Conservation (phyloP, 805 yeast species). For the Starmera dryadoides region DNA sequence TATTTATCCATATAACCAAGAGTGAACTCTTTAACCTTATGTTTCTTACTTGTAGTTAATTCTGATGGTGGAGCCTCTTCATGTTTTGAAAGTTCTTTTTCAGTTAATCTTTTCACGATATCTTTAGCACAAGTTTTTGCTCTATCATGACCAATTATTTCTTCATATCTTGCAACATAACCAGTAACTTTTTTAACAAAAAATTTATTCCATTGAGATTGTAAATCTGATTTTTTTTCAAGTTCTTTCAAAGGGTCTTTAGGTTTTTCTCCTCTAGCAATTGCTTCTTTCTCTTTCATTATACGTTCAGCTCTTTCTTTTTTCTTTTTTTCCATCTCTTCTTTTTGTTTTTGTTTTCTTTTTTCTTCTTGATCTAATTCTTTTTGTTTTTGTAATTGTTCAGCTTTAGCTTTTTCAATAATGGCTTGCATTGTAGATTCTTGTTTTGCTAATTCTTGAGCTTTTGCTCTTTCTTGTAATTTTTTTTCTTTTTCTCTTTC, state of each 20-base stretch:
- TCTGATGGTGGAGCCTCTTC: slow-evolving; percentile 34
- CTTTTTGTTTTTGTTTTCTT: slow-evolving; percentile 13
- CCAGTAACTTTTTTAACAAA: slow-evolving; percentile 81
- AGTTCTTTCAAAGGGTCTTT: not conserved
- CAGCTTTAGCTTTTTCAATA: slow-evolving; percentile 30
- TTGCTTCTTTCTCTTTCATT: slow-evolving; percentile 12
- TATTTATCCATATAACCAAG: slow-evolving; percentile 62
- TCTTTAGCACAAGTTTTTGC: slow-evolving; percentile 76
- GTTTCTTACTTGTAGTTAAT: slow-evolving; percentile 54
- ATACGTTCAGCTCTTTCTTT: slow-evolving; percentile 22
- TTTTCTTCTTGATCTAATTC: slow-evolving; percentile 19
- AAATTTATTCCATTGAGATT: slow-evolving; percentile 26
- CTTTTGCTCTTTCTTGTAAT: slow-evolving; percentile 16
- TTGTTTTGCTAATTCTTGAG: slow-evolving; percentile 17
- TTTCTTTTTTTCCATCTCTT: slow-evolving; percentile 19
- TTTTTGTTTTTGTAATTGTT: slow-evolving; percentile 16
- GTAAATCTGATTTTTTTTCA: not conserved
- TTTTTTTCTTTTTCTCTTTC: slow-evolving; percentile 17
- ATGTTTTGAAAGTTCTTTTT: slow-evolving; percentile 50
- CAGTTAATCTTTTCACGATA: slow-evolving; percentile 56
- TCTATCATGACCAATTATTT: slow-evolving; percentile 63
- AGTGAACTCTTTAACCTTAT: slow-evolving; percentile 62
- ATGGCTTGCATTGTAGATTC: slow-evolving; percentile 24
- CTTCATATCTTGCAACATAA: slow-evolving; percentile 56
- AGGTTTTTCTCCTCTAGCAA: slow-evolving; percentile 2